phyloP scores from a whole-genome alignment of 2,329 filamentous ascomycete species.

The Fusarium sp. region DNA sequence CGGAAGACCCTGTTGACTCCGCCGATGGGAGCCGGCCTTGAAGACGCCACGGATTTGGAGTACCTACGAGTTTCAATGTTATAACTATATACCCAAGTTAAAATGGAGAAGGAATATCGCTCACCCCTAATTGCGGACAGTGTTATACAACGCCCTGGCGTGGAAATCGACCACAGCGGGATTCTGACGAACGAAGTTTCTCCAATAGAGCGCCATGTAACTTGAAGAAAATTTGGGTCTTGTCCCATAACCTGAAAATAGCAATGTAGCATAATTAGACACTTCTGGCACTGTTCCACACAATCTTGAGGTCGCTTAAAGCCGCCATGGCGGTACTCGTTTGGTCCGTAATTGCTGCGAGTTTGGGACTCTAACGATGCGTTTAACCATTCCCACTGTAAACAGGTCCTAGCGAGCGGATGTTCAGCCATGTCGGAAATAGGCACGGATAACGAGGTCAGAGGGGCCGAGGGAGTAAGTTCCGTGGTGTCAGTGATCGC shows the following conservation, averaged over 20 bases:
- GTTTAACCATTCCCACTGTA: not conserved
- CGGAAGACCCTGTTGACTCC: not conserved
- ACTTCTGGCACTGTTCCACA: not conserved
- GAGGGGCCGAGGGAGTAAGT: not conserved
- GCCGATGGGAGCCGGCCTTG: not conserved
- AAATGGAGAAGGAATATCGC: not conserved
- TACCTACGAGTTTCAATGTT: accelerated
- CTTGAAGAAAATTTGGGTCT: no score
- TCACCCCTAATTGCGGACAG: not conserved
- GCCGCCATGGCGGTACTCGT: no score
- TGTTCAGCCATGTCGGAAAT: not conserved
- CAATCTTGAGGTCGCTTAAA: not conserved
- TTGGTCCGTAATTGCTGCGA: not conserved
- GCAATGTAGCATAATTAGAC: accelerated
- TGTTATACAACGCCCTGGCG: no score
- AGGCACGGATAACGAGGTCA: not conserved
- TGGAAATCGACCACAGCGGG: no score
- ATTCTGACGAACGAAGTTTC: no score
- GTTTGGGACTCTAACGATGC: not conserved
- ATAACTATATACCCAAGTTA: not conserved
- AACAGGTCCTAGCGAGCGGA: not conserved
- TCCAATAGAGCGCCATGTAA: not conserved
- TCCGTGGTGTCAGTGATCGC: not conserved
- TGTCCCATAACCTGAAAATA: no score
- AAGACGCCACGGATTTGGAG: not conserved